Conservation (phyloP, 495 filamentous ascomycete genomes). For the Penicillium paxilli region DNA sequence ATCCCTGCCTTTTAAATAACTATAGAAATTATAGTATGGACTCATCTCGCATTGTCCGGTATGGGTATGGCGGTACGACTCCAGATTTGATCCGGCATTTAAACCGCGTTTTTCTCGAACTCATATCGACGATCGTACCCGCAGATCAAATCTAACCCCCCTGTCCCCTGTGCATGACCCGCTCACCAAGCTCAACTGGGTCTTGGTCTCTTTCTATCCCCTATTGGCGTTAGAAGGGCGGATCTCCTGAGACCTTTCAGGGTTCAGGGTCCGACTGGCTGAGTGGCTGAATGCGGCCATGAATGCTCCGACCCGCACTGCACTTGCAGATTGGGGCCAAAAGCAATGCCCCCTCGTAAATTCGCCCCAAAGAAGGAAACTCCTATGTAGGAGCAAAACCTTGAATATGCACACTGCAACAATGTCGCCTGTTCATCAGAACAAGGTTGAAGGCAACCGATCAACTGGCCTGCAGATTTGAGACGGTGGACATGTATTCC, state of each 20-base stretch:
- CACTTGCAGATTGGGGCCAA: too few species aligned
- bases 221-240: neutral
- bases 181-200: neutral
- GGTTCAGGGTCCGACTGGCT: constrained; percentile 1
- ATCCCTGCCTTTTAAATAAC: too few species aligned
- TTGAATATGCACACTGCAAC: too few species aligned
- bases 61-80: neutral
- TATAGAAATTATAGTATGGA: neutral
- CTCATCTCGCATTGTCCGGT: too few species aligned
- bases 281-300: neutral
- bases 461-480: too few species aligned
- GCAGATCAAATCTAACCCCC: neutral
- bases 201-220: neutral
- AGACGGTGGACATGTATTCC: too few species aligned
- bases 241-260: neutral
- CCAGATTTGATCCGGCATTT: neutral
- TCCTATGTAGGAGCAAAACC: too few species aligned
- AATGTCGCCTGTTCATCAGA: too few species aligned
- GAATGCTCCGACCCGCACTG: too few species aligned
- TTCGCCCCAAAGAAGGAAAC: too few species aligned
- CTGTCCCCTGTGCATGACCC: neutral
- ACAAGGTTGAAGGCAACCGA: too few species aligned
- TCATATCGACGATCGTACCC: neutral
- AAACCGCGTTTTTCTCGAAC: neutral
- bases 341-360: too few species aligned